Base-by-base conservation (phyloP, 805 yeast genomes). In the Grigorovia yakushimaensis region DNA sequence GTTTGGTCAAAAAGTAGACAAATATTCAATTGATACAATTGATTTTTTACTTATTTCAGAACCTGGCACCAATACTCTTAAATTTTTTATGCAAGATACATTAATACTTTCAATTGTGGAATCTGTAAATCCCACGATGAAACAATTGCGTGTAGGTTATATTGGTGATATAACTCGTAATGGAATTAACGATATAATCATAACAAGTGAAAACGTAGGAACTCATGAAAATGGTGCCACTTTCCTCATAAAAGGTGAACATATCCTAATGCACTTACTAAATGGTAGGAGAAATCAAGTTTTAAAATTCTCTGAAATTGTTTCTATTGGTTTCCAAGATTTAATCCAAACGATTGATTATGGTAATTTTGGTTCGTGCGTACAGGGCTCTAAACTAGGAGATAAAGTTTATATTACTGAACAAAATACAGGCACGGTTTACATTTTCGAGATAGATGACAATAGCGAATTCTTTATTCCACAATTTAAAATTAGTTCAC, bases 1-100 rank as follows among this genome's bases (percentile, higher is more conserved):
- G 19, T 77, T 74, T 53, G 85, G 85, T 0, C 55, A 66, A 0
- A 53, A 64, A 1, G 50, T 76, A 39, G 60, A 64, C 0, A 53
- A 53, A 1, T 62, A 70, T 50, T 54, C 48, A 1, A 18, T 67
- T 0, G 48, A 57, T 5, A 67, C 58, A 4, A 35, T 55, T 1
- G 66, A 72, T 9, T 67, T 69, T 43, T 57, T 79, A 7, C 68
- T 73, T 0, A 68, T 77, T 4, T 59, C 78, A 0, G 72, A 74
- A 45, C 84, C 85, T 0, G 84, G 85, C 0, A 39, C 57, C 0
- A 76, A 80, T 4, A 50, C 55, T 1, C 43, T 81, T 1, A 68
- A 70, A 42, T 47, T 78, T 6, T 52, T 56, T 18, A 13, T 53
- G 57, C 23, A 49, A 53, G n/a, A 58, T 49, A 22, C 36, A 60